phyloP scores from a whole-genome alignment of 2,329 filamentous ascomycete species.

The Microsporum canis region DNA sequence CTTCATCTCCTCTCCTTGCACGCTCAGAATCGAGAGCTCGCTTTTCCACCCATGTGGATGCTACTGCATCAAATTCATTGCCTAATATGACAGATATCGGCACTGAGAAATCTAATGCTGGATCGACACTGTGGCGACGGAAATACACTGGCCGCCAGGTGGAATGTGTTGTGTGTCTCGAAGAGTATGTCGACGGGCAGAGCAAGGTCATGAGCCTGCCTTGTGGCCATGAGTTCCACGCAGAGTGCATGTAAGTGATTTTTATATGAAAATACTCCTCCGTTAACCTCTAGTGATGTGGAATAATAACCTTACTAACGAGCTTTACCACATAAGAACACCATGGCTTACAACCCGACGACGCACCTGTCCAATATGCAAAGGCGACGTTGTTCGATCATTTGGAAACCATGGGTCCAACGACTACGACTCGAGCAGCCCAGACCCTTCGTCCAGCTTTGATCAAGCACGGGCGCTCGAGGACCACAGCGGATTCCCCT shows the following conservation, averaged over 20 bases:
- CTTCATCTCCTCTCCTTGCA: constrained; percentile 65
- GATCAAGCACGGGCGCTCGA: constrained; percentile 37
- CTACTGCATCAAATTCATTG: constrained; percentile 16
- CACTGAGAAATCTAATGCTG: constrained; percentile 37
- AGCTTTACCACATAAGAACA: constrained; percentile 47
- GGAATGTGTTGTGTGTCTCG: constrained; percentile 91
- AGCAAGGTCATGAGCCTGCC: constrained; percentile 94
- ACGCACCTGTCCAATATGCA: constrained; percentile 97
- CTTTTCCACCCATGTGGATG: constrained; percentile 24
- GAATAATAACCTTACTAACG: constrained; percentile 15
- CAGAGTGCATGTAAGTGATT: constrained; percentile 83
- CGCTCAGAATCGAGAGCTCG: constrained; percentile 28
- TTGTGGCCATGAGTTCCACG: constrained; percentile 96
- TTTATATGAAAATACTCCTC: background rate
- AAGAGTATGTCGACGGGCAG: constrained; percentile 91
- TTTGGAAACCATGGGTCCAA: constrained; percentile 25
- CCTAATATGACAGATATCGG: constrained; percentile 1
- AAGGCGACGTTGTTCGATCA: constrained; percentile 75
- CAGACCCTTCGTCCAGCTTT: constrained; percentile 35
- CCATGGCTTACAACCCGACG: constrained; percentile 93
- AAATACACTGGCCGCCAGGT: constrained; percentile 56
- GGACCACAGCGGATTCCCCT: constrained; percentile 38
- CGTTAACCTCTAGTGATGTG: background rate
- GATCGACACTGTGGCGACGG: constrained; percentile 37
- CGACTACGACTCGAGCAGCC: constrained; percentile 15